These are phyloP conservation scores for Didymella pinodella DNA, from an alignment of 2,329 filamentous ascomycete genomes.

Conservation along the genomic window DNA sequence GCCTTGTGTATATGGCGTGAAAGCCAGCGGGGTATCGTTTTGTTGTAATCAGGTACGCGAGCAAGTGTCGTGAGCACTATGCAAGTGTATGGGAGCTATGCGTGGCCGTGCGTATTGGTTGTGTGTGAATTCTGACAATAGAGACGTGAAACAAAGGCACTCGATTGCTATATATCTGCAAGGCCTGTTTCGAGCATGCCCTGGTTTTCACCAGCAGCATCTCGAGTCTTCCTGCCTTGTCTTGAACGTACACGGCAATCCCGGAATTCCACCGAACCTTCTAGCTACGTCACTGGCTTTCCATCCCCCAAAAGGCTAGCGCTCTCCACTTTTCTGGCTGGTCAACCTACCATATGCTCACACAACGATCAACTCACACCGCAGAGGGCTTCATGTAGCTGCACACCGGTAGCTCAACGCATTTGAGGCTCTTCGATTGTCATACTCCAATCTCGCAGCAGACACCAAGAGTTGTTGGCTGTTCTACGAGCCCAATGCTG, in stretches of 20 bases:
- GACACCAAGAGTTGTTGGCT: neutral
- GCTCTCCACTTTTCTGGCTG: neutral
- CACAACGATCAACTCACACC: neutral
- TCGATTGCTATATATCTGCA: conserved; percentile 37
- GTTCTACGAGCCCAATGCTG: neutral
- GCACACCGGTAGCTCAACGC: neutral
- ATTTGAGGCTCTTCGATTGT: neutral
- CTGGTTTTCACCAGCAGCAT: conserved; percentile 36
- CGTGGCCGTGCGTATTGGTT: conserved; percentile 15
- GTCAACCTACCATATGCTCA: neutral
- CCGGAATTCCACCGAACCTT: conserved; percentile 36
- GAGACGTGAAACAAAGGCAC: conserved; percentile 6
- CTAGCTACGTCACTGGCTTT: conserved; percentile 26
- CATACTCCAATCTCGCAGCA: neutral
- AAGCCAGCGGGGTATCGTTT: conserved; percentile 23
- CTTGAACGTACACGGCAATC: conserved; percentile 29
- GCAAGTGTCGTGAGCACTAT: conserved; percentile 8
- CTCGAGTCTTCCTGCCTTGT: conserved; percentile 34
- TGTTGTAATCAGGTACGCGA: conserved; percentile 20
- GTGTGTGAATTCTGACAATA: conserved; percentile 27
- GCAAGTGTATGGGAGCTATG: conserved; percentile 11
- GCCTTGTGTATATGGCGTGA: conserved; percentile 29
- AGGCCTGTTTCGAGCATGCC: conserved; percentile 22
- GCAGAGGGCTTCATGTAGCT: neutral
- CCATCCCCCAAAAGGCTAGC: conserved; percentile 7